Evolutionary conservation across 2,329 filamentous ascomycete genomes (phyloP).

Genomic region (Neonectria coccinea): DNA sequence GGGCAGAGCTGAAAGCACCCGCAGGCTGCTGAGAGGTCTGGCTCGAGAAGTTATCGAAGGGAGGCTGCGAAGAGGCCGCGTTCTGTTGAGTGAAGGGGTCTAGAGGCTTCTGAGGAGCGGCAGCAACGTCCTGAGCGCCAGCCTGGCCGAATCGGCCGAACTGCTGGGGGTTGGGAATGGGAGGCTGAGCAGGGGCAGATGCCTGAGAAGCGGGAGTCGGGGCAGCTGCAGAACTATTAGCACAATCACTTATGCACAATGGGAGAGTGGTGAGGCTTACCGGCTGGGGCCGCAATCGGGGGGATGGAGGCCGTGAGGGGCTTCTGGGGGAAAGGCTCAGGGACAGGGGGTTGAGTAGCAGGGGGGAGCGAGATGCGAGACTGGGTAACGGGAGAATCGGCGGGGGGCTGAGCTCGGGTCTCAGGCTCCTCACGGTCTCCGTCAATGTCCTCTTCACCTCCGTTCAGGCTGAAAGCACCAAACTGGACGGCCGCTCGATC

Average conservation of each 20-base stretch:
- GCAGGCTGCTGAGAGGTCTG: conserved; percentile 72
- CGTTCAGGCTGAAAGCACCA: conserved; percentile 92
- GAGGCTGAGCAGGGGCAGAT: conserved; percentile 57
- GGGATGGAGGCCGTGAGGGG: conserved; percentile 58
- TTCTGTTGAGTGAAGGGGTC: conserved; percentile 87
- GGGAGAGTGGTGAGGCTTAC: conserved; percentile 39
- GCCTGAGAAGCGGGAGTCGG: conserved; percentile 28
- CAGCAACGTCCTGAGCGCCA: conserved; percentile 68
- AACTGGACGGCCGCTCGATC: conserved; percentile 96
- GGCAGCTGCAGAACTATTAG: conserved; percentile 40
- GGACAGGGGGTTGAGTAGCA: conserved; percentile 66
- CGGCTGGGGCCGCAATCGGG: conserved; percentile 52
- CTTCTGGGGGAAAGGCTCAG: conserved; percentile 69
- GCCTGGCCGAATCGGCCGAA: conserved; percentile 77
- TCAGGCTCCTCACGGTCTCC: conserved; percentile 95
- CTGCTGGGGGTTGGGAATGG: conserved; percentile 70
- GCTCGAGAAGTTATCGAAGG: conserved; percentile 71
- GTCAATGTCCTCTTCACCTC: conserved; percentile 87
- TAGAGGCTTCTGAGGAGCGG: conserved; percentile 80
- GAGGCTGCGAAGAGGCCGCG: conserved; percentile 59
- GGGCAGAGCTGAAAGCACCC: conserved; percentile 78
- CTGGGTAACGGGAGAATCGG: conserved; percentile 88
- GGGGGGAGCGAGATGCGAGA: conserved; percentile 91
- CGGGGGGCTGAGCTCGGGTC: conserved; percentile 91
- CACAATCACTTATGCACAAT: not conserved